phyloP scores from a whole-genome alignment of 1,284 basidiomycete genomes.

The Ustilago cynodontis region DNA sequence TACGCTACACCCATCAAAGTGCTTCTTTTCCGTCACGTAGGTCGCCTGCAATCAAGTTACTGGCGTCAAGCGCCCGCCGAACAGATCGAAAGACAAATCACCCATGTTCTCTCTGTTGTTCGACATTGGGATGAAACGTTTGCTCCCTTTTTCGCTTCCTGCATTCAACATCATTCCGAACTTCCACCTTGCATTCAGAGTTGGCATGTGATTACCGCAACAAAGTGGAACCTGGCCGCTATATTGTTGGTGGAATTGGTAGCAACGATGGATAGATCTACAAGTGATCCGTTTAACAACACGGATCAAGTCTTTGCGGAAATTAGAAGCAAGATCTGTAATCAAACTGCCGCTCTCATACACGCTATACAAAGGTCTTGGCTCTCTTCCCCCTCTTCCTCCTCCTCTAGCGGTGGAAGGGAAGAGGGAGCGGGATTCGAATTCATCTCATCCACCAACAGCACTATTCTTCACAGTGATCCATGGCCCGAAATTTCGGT shows the following conservation, averaged over 20 bases:
- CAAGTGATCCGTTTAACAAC: conserved; percentile 25
- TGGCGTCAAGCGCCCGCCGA: conserved; percentile 37
- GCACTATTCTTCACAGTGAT: conserved; percentile 40
- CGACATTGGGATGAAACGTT: conserved; percentile 43
- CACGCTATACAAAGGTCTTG: conserved; percentile 39
- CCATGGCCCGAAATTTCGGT: conserved; percentile 47
- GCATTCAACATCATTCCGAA: conserved; percentile 26
- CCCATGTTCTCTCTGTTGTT: conserved; percentile 32
- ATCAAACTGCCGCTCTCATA: conserved; percentile 42
- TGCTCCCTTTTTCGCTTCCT: conserved; percentile 38
- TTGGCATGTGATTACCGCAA: conserved; percentile 41
- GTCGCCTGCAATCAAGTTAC: conserved; percentile 37
- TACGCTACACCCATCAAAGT: conserved; percentile 48
- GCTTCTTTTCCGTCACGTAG: conserved; percentile 46
- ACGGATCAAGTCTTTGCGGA: conserved; percentile 29
- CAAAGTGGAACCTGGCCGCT: conserved; percentile 43
- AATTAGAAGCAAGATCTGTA: conserved; percentile 29
- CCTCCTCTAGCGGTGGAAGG: no score
- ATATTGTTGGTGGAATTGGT: conserved; percentile 44
- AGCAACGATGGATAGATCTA: conserved; percentile 28
- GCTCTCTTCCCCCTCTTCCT: neutral
- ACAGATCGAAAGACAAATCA: conserved; percentile 39
- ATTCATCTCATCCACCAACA: conserved; percentile 30
- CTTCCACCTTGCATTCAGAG: conserved; percentile 36
- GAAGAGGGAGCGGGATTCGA: conserved; percentile 16